These are phyloP conservation scores for Termitomyces sp. DNA, from an alignment of 1,284 basidiomycete genomes.

Conservation along the genomic window DNA sequence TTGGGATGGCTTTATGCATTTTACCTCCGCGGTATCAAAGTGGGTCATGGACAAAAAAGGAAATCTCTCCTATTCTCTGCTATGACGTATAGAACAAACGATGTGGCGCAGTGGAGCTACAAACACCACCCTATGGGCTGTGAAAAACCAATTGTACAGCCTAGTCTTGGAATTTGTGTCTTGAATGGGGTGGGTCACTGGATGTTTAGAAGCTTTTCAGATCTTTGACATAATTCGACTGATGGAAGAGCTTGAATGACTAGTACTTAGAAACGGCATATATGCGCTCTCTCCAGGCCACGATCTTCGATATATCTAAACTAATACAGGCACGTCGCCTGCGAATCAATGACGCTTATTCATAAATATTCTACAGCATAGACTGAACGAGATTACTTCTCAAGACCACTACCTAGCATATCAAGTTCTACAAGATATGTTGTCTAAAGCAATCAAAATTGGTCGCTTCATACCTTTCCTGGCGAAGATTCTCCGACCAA, in stretches of 20 bases:
- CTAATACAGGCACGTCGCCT: no score
- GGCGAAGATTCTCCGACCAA: no score
- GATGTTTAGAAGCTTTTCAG: neutral
- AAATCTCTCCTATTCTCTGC: neutral
- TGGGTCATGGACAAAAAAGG: neutral
- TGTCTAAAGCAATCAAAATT: no score
- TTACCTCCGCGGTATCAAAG: neutral
- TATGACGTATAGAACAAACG: neutral
- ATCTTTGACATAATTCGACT: neutral
- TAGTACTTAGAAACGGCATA: no score
- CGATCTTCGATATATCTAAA: no score
- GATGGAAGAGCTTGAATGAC: neutral
- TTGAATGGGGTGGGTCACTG: neutral
- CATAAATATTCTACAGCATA: no score
- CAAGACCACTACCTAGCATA: no score
- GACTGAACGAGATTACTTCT: no score
- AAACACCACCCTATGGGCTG: neutral
- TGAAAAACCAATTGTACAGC: neutral
- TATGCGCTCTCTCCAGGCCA: no score
- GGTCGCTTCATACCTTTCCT: no score
- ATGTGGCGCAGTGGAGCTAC: neutral
- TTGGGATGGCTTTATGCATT: slow-evolving; percentile 1
- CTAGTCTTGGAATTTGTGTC: neutral
- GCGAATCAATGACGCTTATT: no score
- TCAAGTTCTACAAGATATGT: no score